Percentiles rank a stretch among this genome's conserved stretches.
phyloP scores from a whole-genome alignment of 495 filamentous ascomycete species.

The Lichenothelia convexa region DNA sequence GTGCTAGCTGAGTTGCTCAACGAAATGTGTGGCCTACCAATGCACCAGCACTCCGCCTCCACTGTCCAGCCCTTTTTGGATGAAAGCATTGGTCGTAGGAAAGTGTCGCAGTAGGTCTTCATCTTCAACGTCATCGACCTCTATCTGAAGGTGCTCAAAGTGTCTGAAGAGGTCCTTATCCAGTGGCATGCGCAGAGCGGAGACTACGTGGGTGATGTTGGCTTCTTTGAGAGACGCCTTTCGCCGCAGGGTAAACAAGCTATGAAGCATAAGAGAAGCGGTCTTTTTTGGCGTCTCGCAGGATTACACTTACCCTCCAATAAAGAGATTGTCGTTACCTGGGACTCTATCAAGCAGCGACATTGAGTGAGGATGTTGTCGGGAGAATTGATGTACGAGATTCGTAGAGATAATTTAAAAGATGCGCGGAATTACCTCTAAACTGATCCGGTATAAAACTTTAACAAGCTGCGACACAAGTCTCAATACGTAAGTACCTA shows the following conservation, averaged over 20 bases:
- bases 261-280: conserved; percentile 18
- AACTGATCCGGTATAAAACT: neutral
- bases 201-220: conserved; percentile 83
- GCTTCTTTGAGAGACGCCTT: conserved; percentile 44
- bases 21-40: conserved; percentile 34
- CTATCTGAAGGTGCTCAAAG: conserved; percentile 56
- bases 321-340: conserved; percentile 57
- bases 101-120: conserved; percentile 74
- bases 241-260: conserved; percentile 57
- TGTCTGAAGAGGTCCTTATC: conserved; percentile 32
- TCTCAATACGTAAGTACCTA: neutral
- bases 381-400: neutral
- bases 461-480: neutral
- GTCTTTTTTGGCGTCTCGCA: conserved; percentile 1
- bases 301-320: conserved; percentile 54
- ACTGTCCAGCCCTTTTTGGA: conserved; percentile 51
- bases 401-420: neutral
- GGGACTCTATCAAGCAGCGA: conserved; percentile 32
- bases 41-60: conserved; percentile 55
- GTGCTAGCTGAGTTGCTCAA: too few species aligned
- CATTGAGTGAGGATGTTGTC: conserved; percentile 9
- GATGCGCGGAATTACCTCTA: neutral
- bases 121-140: conserved; percentile 75
- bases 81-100: conserved; percentile 57
- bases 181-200: conserved; percentile 46